These are phyloP conservation scores for Kregervanrija pseudodelftensis DNA, from an alignment of 805 yeast genomes.

Conservation along the genomic window DNA sequence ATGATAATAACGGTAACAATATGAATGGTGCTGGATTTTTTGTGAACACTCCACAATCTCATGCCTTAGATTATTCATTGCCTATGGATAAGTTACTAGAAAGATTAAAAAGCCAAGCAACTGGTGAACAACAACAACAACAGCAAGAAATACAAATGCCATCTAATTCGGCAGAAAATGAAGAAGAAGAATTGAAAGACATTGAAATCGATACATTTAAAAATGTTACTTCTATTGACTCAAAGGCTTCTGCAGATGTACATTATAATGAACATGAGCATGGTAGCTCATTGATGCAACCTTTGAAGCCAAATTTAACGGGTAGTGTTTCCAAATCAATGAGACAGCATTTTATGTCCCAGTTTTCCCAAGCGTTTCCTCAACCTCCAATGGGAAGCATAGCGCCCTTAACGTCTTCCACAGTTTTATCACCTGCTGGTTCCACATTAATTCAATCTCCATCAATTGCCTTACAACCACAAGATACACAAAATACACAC, in stretches of 20 bases:
- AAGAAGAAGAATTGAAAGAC: conserved; percentile 53
- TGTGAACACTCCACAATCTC: conserved; percentile 12
- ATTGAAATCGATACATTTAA: conserved; percentile 11
- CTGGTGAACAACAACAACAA: conserved; percentile 3
- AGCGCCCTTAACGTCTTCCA: conserved; percentile 1
- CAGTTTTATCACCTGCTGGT: conserved; percentile 1
- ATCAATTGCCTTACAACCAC: too few species aligned
- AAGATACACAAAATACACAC: too few species aligned
- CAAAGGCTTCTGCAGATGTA: conserved; percentile 6
- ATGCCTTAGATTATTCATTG: conserved; percentile 47
- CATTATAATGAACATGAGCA: too few species aligned
- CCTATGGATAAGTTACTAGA: conserved; percentile 72
- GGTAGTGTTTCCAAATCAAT: conserved; percentile 50
- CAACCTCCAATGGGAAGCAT: conserved; percentile 1
- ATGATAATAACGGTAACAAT: neutral
- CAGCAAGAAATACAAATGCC: conserved; percentile 11
- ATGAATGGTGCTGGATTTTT: neutral
- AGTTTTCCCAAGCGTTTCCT: conserved; percentile 13
- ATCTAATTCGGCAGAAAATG: conserved; percentile 39
- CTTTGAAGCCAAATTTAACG: conserved; percentile 42
- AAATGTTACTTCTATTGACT: conserved; percentile 9
- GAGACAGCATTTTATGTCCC: conserved; percentile 21
- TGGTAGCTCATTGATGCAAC: conserved; percentile 15
- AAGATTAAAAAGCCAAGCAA: conserved; percentile 29
- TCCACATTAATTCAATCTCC: too few species aligned